Conservation (phyloP, 352 stramenopile genomes). For the Phytophthora cactorum region DNA sequence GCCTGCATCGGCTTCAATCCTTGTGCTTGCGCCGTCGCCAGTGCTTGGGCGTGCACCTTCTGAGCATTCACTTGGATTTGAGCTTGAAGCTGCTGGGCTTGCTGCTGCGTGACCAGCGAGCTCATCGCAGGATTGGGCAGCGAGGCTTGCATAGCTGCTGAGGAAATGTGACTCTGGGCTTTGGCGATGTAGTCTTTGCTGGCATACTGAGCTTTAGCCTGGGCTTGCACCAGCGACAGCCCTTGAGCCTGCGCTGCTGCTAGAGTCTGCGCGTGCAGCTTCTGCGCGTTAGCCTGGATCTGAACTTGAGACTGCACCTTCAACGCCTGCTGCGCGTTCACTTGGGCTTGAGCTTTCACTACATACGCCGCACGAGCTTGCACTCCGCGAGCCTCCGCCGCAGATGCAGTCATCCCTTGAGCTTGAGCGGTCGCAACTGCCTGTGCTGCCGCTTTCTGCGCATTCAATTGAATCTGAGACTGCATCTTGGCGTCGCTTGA, state of each 20-base stretch:
- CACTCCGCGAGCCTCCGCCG: conserved; percentile 78
- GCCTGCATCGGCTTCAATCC: conserved; percentile 87
- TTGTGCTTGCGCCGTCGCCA: conserved; percentile 85
- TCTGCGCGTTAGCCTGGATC: conserved; percentile 90
- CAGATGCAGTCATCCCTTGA: conserved; percentile 74
- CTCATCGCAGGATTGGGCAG: conserved; percentile 58
- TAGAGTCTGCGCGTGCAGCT: conserved; percentile 86
- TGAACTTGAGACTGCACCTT: conserved; percentile 90
- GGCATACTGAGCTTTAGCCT: conserved; percentile 86
- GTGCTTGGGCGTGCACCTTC: conserved; percentile 89
- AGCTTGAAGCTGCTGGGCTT: conserved; percentile 86
- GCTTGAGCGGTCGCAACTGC: conserved; percentile 78
- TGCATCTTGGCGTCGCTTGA: conserved; percentile 84
- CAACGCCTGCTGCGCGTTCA: conserved; percentile 81
- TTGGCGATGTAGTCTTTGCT: conserved; percentile 93
- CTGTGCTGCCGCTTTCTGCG: conserved; percentile 83
- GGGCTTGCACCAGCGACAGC: conserved; percentile 84
- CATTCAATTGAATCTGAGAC: conserved; percentile 86
- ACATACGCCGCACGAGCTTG: conserved; percentile 87
- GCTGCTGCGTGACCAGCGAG: conserved; percentile 73
- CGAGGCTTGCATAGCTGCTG: conserved; percentile 56
- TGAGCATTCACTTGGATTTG: conserved; percentile 92
- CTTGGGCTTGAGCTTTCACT: conserved; percentile 86
- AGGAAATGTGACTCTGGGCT: conserved; percentile 83
- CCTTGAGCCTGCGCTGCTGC: conserved; percentile 85